These are phyloP conservation scores for Acacia acuminata DNA, from an alignment of 306 rosid genomes.

Conservation along the genomic window DNA sequence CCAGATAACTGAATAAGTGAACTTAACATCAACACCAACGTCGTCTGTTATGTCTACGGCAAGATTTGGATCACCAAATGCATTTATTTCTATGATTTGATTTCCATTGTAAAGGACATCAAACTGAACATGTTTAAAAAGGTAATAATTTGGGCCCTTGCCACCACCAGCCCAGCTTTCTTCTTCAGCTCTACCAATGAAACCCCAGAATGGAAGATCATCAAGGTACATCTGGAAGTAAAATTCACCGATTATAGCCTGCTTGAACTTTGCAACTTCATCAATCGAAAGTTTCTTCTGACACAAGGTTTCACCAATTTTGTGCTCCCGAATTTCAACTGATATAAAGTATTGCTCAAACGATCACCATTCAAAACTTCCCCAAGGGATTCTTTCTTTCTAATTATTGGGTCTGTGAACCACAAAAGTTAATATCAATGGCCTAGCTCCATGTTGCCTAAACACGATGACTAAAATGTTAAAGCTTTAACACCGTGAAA, in stretches of 20 bases:
- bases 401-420: slow-evolving; percentile 65
- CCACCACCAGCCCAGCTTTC: slow-evolving; percentile 44
- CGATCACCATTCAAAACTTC: slow-evolving; percentile 89
- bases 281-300: slow-evolving; percentile 56
- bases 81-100: slow-evolving; percentile 61
- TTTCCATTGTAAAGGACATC: slow-evolving; percentile 66
- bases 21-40: slow-evolving; percentile 55
- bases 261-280: slow-evolving; percentile 60
- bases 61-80: slow-evolving; percentile 70
- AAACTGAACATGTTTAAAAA: slow-evolving; percentile 72
- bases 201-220: slow-evolving; percentile 91
- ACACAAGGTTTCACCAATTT: slow-evolving; percentile 52
- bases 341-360: slow-evolving; percentile 58
- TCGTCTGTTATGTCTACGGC: slow-evolving; percentile 67
- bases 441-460: not conserved
- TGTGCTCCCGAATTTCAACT: slow-evolving; percentile 61
- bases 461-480: not conserved
- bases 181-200: slow-evolving; percentile 71
- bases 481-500: not conserved
- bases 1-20: slow-evolving; percentile 86
- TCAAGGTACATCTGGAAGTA: slow-evolving; percentile 91
- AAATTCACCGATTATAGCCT: slow-evolving; percentile 65
- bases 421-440: slow-evolving; percentile 16
- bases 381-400: slow-evolving; percentile 80
- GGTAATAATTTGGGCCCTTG: slow-evolving; percentile 55